Percentiles rank a stretch among this genome's conserved stretches.
Conservation (phyloP, 2,329 filamentous ascomycete species). For the Curvularia lunata region DNA sequence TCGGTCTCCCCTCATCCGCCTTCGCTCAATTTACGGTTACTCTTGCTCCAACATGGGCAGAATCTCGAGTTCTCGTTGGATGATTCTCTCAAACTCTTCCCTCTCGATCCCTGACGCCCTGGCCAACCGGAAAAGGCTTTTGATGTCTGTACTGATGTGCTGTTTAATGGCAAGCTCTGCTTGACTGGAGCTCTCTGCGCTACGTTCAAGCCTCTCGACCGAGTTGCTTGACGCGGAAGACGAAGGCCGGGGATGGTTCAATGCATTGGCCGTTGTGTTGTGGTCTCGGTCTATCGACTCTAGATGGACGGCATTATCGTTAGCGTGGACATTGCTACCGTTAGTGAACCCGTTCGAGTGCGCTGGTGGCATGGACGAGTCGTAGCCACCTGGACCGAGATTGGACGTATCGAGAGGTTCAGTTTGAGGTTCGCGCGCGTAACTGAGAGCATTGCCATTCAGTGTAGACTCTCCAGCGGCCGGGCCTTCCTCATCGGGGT, state of each 20-base stretch:
- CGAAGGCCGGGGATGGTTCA: constrained; percentile 46
- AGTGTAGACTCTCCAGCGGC: constrained; percentile 59
- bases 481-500: constrained; percentile 71
- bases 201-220: constrained; percentile 65
- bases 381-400: constrained; percentile 39
- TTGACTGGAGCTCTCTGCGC: constrained; percentile 64
- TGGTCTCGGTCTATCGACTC: constrained; percentile 31
- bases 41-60: constrained; percentile 71
- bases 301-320: constrained; percentile 30
- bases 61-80: constrained; percentile 74
- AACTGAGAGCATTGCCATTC: constrained; percentile 57
- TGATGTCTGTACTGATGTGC: constrained; percentile 77
- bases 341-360: constrained; percentile 19
- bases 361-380: constrained; percentile 39
- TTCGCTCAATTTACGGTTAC: constrained; percentile 20
- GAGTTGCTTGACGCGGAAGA: constrained; percentile 55
- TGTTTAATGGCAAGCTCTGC: constrained; percentile 77
- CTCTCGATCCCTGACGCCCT: constrained; percentile 74
- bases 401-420: constrained; percentile 53
- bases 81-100: constrained; percentile 75
- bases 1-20: background rate
- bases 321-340: constrained; percentile 7
- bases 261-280: constrained; percentile 32
- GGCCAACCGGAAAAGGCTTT: constrained; percentile 76
- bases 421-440: constrained; percentile 51